A percentile compares a stretch with the other conserved stretches of the same genome.
Conservation (phyloP, 1,139 yeast species). For the Lodderomyces beijingensis region DNA sequence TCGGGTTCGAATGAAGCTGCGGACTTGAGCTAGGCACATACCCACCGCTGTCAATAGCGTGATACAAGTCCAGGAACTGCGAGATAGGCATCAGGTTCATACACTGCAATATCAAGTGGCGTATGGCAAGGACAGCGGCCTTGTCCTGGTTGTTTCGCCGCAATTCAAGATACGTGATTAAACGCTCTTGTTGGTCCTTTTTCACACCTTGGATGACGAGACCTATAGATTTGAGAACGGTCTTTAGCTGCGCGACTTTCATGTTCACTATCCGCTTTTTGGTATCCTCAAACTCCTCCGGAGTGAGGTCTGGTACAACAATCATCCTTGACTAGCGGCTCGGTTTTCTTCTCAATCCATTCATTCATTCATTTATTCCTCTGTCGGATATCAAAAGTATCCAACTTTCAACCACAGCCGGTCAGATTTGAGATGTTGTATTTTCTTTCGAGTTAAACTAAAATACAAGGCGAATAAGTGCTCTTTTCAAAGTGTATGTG, state of each 20-base stretch:
- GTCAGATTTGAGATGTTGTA: too few relatives aligned
- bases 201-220: conserved; percentile 48
- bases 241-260: conserved; percentile 35
- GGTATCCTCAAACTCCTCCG: conserved; percentile 17
- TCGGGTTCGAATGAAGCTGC: not conserved
- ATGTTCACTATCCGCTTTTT: conserved; percentile 11
- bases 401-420: too few relatives aligned
- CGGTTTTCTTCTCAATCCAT: too few relatives aligned
- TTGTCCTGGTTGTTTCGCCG: conserved; percentile 32
- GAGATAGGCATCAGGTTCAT: conserved; percentile 34
- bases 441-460: too few relatives aligned
- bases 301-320: conserved; percentile 54
- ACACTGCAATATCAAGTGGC: not conserved
- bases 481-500: too few relatives aligned
- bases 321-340: conserved; percentile 27
- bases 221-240: conserved; percentile 41
- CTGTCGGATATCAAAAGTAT: too few relatives aligned
- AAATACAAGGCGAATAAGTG: too few relatives aligned
- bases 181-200: conserved; percentile 45
- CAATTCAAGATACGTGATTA: conserved; percentile 34
- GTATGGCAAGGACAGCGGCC: conserved; percentile 23
- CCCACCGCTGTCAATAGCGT: conserved; percentile 20
- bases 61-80: conserved; percentile 24
- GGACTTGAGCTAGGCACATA: conserved; percentile 5
- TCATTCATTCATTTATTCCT: too few relatives aligned